These are phyloP conservation scores for Grosmannia serpens DNA, from an alignment of 2,329 filamentous ascomycete species.

Conservation along the genomic window DNA sequence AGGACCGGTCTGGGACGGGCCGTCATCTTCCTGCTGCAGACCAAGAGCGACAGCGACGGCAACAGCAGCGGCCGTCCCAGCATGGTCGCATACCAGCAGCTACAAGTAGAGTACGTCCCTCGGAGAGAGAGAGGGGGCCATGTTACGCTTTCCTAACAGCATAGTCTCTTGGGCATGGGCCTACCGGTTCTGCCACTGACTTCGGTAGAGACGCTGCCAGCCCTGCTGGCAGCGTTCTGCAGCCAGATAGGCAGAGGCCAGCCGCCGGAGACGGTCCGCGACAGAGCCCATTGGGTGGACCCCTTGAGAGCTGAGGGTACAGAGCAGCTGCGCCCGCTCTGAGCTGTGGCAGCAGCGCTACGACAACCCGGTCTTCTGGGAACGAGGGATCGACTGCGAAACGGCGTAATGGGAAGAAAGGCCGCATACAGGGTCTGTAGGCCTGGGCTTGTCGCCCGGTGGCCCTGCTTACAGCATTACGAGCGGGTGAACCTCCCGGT, in stretches of 20 bases:
- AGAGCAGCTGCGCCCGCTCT: too few species aligned
- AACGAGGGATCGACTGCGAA: too few species aligned
- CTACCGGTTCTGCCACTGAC: constrained; percentile 32
- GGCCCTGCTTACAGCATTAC: too few species aligned
- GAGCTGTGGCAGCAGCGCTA: too few species aligned
- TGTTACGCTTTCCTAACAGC: constrained; percentile 9
- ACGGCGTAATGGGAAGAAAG: too few species aligned
- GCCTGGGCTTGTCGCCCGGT: too few species aligned
- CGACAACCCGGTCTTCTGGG: too few species aligned
- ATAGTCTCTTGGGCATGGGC: constrained; percentile 20
- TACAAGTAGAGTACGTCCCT: constrained; percentile 32
- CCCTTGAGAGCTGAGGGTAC: too few species aligned
- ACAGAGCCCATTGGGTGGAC: too few species aligned
- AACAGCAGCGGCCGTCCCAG: constrained; percentile 12
- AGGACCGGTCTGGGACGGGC: constrained; percentile 15
- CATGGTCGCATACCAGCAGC: constrained; percentile 17
- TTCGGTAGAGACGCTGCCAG: constrained; percentile 22
- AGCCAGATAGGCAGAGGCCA: constrained; percentile 14
- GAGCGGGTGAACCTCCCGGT: too few species aligned
- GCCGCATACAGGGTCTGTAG: too few species aligned
- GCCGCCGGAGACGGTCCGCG: not conserved
- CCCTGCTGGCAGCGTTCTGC: constrained; percentile 26
- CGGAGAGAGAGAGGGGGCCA: not conserved
- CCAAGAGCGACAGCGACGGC: constrained; percentile 3
- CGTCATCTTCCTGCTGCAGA: constrained; percentile 31